phyloP scores from a whole-genome alignment of 768 basidiomycete species.

The Pleurotus cornucopiae region DNA sequence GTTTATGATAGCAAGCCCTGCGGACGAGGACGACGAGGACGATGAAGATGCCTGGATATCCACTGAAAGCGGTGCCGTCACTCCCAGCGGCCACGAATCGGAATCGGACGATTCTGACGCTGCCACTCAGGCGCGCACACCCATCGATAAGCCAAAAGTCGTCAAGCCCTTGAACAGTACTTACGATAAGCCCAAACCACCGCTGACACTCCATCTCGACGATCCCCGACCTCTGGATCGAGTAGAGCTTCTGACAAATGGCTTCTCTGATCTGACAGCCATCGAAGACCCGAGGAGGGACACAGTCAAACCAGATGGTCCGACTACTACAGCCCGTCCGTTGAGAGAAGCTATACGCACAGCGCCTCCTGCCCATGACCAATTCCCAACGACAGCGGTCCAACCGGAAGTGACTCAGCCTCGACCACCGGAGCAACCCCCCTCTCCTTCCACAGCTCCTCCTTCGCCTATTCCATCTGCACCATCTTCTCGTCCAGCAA shows the following conservation, averaged over 20 bases:
- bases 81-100: conserved; percentile 50
- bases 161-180: not conserved
- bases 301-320: not conserved
- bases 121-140: conserved; percentile 16
- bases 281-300: not conserved
- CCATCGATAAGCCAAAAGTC: conserved; percentile 2
- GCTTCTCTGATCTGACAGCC: not conserved
- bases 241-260: not conserved
- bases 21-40: conserved; percentile 31
- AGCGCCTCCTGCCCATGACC: conserved; percentile 1
- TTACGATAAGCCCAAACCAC: conserved; percentile 11
- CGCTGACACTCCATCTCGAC: not conserved
- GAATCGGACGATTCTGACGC: conserved; percentile 39
- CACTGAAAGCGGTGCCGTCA: conserved; percentile 71
- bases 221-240: not conserved
- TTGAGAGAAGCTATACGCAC: not conserved
- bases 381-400: not conserved
- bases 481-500: conserved; percentile 25
- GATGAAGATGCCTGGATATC: conserved; percentile 78
- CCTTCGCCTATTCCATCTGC: conserved; percentile 17
- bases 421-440: not conserved
- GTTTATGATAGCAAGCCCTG: conserved; percentile 54
- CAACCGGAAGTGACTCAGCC: not conserved
- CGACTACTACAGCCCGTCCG: not conserved
- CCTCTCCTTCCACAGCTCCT: not conserved